Conservation (phyloP, 768 basidiomycete species). For the Leccinum uliginosum region DNA sequence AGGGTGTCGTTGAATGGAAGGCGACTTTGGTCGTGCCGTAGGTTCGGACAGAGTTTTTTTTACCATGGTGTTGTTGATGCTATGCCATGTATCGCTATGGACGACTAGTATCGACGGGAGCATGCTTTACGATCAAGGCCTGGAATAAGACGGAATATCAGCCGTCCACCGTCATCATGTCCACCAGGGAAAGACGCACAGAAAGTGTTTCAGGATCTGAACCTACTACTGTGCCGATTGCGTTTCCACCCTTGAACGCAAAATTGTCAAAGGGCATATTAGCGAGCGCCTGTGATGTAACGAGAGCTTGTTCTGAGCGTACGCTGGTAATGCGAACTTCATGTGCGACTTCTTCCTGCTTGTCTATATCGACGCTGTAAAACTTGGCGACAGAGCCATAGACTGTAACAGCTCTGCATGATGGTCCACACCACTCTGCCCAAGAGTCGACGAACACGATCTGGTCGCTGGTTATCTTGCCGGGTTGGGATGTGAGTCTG, state of each 20-base stretch:
- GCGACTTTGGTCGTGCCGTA: conserved; percentile 65
- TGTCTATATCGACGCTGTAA: conserved; percentile 33
- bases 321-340: conserved; percentile 6
- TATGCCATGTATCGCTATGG: too few species aligned
- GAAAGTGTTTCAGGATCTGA: not conserved
- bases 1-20: conserved; percentile 42
- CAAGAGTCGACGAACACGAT: conserved; percentile 10
- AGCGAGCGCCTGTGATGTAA: not conserved
- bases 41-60: not conserved
- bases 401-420: conserved; percentile 4
- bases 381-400: conserved; percentile 1
- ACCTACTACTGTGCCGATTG: not conserved
- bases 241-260: not conserved
- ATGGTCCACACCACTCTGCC: conserved; percentile 8
- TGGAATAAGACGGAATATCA: fast-evolving
- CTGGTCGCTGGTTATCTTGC: not conserved
- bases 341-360: conserved; percentile 7
- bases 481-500: not conserved
- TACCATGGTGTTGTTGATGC: too few species aligned
- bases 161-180: not conserved
- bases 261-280: not conserved
- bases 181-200: not conserved
- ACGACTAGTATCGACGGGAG: too few species aligned
- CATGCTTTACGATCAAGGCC: too few species aligned
- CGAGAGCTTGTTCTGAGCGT: not conserved